Percentiles rank a stretch among this genome's conserved stretches.
phyloP scores from a whole-genome alignment of 192 early-diverging fungal genomes.

The Rhizophagus clarus region DNA sequence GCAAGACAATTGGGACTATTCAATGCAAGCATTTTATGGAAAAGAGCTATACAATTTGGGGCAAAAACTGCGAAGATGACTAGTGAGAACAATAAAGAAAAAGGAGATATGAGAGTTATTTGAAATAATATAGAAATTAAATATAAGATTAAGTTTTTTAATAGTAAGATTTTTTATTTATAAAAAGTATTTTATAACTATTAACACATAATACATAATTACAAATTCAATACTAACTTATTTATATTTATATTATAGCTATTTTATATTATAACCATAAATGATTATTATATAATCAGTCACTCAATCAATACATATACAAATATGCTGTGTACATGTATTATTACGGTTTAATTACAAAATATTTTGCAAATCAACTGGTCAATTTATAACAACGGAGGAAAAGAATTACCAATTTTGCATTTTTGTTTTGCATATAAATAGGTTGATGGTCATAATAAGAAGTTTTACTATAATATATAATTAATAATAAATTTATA shows the following conservation, averaged over 20 bases:
- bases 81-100: slow-evolving; percentile 34
- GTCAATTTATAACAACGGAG: too few relatives aligned
- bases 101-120: slow-evolving; percentile 38
- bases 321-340: too few relatives aligned
- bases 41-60: slow-evolving; percentile 98
- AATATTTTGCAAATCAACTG: too few relatives aligned
- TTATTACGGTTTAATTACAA: too few relatives aligned
- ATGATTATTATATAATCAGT: too few relatives aligned
- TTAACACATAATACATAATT: neutral
- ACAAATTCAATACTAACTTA: too few relatives aligned
- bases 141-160: neutral
- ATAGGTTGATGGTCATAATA: neutral
- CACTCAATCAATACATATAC: too few relatives aligned
- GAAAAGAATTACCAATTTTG: too few relatives aligned
- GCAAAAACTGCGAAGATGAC: slow-evolving; percentile 96
- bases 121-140: neutral
- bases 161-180: too few relatives aligned
- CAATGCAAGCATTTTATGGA: slow-evolving; percentile 70
- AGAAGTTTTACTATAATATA: neutral
- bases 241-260: too few relatives aligned
- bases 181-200: neutral
- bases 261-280: too few relatives aligned
- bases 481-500: neutral
- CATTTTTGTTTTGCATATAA: too few relatives aligned
- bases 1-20: slow-evolving; percentile 70